phyloP scores from a whole-genome alignment of 192 early-diverging fungal species.

The Entrophospora sp. region DNA sequence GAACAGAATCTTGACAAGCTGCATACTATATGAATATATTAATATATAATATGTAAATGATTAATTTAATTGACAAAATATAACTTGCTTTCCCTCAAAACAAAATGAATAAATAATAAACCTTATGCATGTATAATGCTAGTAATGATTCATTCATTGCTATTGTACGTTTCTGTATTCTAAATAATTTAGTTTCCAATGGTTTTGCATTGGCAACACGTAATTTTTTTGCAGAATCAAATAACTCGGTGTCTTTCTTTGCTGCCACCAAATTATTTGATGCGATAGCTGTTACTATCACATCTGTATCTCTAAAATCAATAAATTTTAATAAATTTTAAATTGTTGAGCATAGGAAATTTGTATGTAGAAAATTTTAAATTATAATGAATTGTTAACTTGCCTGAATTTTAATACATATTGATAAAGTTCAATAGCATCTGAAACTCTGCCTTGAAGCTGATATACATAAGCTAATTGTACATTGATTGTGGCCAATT shows the following conservation, averaged over 20 bases:
- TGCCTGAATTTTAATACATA: conserved; percentile 49
- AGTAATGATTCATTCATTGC: conserved; percentile 57
- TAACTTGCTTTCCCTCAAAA: too few species aligned
- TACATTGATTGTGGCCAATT: conserved; percentile 49
- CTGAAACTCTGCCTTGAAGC: conserved; percentile 37
- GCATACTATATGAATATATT: conserved; percentile 24
- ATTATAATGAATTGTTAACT: too few species aligned
- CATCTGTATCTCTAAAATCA: conserved; percentile 38
- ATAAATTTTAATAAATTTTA: neutral
- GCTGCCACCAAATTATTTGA: conserved; percentile 60
- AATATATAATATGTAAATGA: neutral
- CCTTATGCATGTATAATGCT: conserved; percentile 46
- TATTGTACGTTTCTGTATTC: conserved; percentile 48
- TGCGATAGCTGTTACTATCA: conserved; percentile 49
- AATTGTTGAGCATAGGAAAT: neutral
- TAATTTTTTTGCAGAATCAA: conserved; percentile 49
- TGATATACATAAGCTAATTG: conserved; percentile 66
- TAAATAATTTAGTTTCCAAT: conserved; percentile 51
- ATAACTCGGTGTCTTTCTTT: conserved; percentile 46
- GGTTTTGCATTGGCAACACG: conserved; percentile 43
- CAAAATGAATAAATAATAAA: too few species aligned
- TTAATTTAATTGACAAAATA: neutral
- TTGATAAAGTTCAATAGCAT: conserved; percentile 54
- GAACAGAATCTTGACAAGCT: conserved; percentile 42
- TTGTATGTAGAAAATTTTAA: too few species aligned